Base-by-base conservation (phyloP, 331 rosid species). In the Saraca asoca region DNA sequence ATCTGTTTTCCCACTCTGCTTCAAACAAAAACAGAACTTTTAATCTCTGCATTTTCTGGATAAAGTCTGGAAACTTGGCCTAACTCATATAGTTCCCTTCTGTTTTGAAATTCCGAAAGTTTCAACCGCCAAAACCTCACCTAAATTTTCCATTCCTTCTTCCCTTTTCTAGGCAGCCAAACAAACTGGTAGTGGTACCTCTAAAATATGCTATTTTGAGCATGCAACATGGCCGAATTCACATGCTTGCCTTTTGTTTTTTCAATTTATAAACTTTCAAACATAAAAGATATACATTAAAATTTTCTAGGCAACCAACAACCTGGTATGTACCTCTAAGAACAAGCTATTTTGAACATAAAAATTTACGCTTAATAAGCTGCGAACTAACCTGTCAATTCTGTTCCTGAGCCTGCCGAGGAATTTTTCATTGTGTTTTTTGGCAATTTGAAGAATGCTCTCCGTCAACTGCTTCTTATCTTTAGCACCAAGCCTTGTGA, bases 371-470 rank as follows among this genome's bases (percentile, higher is more conserved):
- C 31, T 1, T 24, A 1, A 1, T 24, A 24, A 24, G 31, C 3
- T 24, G 31, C 31, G 1, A 24, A 24, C 62, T 18, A 19, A 79
- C 89, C 83, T 72, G 9, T 84, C 86, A 15, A 62, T 65, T 55
- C 89, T 61, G 50, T 71, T 72, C 66, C 84, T 72, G 46, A 84
- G 69, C 41, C 75, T 76, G 34, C 59, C 43, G 35, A 85, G 83
- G n/a, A 85, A 77, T 42, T 61, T 79, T 15, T 82, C 90, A 9
- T 85, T 74, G 38, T 85, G 87, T 53, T 85, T 73, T 54, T 85
- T 83, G 16, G 70, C 81, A 39, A 64, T 61, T 51, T 71, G 79
- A 12, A 85, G 75, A 43, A 85, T 49, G 19, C 56, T 79, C 20
- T 79, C 78, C 73, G 80, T 57, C 70, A 82, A 58, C 19, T 1